These are phyloP conservation scores for Ascocoryne sarcoides DNA, from an alignment of 2,329 filamentous ascomycete species.

Conservation along the genomic window DNA sequence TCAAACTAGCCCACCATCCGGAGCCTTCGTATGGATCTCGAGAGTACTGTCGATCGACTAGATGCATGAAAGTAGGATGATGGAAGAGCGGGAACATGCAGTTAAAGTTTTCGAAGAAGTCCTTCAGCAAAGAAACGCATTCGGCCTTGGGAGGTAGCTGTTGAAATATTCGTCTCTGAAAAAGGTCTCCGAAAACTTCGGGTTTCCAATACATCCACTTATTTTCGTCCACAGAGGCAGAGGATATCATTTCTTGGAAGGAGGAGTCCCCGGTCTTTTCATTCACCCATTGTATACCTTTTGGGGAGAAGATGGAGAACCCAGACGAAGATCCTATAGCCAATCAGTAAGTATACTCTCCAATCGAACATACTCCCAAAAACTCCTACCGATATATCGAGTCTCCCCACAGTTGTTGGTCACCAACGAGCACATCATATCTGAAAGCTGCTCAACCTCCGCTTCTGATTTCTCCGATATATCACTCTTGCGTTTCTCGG, in stretches of 20 bases:
- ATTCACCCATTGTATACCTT: slow-evolving; percentile 97
- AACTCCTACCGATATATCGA: slow-evolving; percentile 75
- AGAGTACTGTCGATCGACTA: slow-evolving; percentile 91
- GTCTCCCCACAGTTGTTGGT: slow-evolving; percentile 94
- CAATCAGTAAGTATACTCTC: slow-evolving; percentile 21
- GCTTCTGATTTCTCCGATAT: slow-evolving; percentile 44
- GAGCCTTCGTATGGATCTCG: slow-evolving; percentile 87
- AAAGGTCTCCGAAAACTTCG: slow-evolving; percentile 92
- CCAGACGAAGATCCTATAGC: slow-evolving; percentile 79
- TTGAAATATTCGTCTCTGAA: slow-evolving; percentile 75
- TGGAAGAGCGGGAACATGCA: slow-evolving; percentile 97
- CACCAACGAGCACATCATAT: slow-evolving; percentile 98
- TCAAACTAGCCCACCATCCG: slow-evolving; percentile 97
- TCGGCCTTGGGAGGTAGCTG: slow-evolving; percentile 79
- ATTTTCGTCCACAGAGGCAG: slow-evolving; percentile 84
- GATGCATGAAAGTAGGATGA: slow-evolving; percentile 95
- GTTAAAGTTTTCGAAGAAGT: slow-evolving; percentile 98
- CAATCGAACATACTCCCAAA: neutral
- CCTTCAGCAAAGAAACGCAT: slow-evolving; percentile 76
- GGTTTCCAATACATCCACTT: slow-evolving; percentile 98
- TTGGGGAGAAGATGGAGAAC: slow-evolving; percentile 97
- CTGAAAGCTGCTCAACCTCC: slow-evolving; percentile 80
- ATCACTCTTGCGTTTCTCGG: slow-evolving; percentile 22
- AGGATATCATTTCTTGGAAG: slow-evolving; percentile 90
- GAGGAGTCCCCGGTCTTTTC: slow-evolving; percentile 93